phyloP scores from a whole-genome alignment of 2,329 filamentous ascomycete genomes.

The Zymoseptoria brevis region DNA sequence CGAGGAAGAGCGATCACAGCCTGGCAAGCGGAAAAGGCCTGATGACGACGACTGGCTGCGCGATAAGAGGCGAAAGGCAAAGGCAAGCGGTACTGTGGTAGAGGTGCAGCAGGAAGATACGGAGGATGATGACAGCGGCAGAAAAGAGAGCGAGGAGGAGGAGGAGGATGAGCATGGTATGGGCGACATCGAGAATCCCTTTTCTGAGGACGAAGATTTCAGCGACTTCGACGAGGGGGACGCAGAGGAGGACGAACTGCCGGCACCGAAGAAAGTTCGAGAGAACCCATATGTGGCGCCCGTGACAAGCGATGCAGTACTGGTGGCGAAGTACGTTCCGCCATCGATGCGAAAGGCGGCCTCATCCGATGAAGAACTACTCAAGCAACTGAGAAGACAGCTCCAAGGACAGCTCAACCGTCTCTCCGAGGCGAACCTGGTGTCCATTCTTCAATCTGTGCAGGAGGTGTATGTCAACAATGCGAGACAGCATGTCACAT shows the following conservation, averaged over 20 bases:
- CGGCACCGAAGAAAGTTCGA: constrained; percentile 41
- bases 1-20: constrained; percentile 38
- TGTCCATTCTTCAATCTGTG: constrained; percentile 74
- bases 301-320: constrained; percentile 30
- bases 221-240: constrained; percentile 31
- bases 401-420: constrained; percentile 86
- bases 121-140: constrained; percentile 18
- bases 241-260: constrained; percentile 26
- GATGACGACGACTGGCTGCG: constrained; percentile 57
- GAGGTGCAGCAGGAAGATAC: constrained; percentile 18
- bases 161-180: constrained; percentile 36
- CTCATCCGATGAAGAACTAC: constrained; percentile 57
- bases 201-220: constrained; percentile 29
- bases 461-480: constrained; percentile 77
- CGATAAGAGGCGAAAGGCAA: constrained; percentile 49
- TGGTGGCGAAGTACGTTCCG: constrained; percentile 71
- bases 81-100: constrained; percentile 4
- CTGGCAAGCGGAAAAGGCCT: constrained; percentile 47
- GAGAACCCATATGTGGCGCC: constrained; percentile 91
- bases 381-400: constrained; percentile 65
- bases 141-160: constrained; percentile 29
- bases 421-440: constrained; percentile 80
- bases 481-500: constrained; percentile 80
- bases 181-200: constrained; percentile 28
- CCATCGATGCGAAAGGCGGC: constrained; percentile 66